These are phyloP conservation scores for Uromyces viciae-fabae DNA, from an alignment of 1,284 basidiomycete species.

Conservation along the genomic window DNA sequence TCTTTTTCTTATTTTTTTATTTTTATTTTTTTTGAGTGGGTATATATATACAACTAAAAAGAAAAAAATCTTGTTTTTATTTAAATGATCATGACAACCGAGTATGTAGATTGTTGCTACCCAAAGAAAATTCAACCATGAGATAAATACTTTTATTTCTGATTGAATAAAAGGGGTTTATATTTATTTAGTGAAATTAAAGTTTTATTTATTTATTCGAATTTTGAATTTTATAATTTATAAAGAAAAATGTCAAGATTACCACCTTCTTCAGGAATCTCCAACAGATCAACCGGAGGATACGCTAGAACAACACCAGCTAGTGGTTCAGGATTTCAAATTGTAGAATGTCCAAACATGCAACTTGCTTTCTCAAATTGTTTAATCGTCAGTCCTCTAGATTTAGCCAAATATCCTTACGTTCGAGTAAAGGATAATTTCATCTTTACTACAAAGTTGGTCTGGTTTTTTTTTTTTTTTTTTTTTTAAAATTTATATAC, in stretches of 20 bases:
- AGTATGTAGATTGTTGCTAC: too few species aligned
- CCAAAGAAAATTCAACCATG: too few species aligned
- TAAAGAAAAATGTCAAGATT: conserved; percentile 22
- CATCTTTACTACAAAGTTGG: conserved; percentile 69
- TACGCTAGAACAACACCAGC: not conserved
- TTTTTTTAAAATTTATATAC: not conserved
- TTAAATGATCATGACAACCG: too few species aligned
- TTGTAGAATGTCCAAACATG: conserved; percentile 44
- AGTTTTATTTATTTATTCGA: too few species aligned
- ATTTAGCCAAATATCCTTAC: conserved; percentile 44
- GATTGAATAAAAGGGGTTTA: too few species aligned
- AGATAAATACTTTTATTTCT: too few species aligned
- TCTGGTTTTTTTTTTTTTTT: conserved; percentile 6
- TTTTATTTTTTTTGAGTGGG: too few species aligned
- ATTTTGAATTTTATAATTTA: not conserved
- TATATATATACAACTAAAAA: too few species aligned
- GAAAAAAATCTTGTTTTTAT: too few species aligned
- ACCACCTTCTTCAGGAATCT: conserved; percentile 9
- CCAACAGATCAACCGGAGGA: not conserved
- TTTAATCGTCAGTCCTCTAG: conserved; percentile 36
- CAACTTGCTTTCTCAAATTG: conserved; percentile 44
- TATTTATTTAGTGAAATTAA: too few species aligned
- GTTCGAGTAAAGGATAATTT: conserved; percentile 69
- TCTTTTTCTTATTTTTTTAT: too few species aligned
- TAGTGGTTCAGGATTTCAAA: conserved; percentile 15